These are phyloP conservation scores for Neurospora tetraspora DNA, from an alignment of 495 filamentous ascomycete genomes.

Conservation along the genomic window DNA sequence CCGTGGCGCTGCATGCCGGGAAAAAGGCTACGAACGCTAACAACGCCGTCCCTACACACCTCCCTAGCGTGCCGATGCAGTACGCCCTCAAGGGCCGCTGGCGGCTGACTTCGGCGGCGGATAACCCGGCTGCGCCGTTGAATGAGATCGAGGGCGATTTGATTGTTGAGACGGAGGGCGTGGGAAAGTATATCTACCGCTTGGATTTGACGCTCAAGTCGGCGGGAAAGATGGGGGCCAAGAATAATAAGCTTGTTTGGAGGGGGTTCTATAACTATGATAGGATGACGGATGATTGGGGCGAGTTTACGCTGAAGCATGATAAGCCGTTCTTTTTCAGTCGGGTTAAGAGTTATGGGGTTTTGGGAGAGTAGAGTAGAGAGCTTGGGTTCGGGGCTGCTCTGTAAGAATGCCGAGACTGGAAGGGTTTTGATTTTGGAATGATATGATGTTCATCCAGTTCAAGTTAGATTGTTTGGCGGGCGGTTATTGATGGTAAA, in stretches of 20 bases:
- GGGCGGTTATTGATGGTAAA: not conserved
- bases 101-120: conserved; percentile 20
- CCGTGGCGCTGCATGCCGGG: conserved; percentile 18
- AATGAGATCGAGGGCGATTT: conserved; percentile 52
- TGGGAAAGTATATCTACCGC: conserved; percentile 67
- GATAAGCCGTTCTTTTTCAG: conserved; percentile 83
- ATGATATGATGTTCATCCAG: not conserved
- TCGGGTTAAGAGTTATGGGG: conserved; percentile 64
- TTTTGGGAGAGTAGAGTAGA: conserved; percentile 19
- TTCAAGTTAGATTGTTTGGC: not conserved
- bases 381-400: not conserved
- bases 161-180: conserved; percentile 79
- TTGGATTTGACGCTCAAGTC: conserved; percentile 62
- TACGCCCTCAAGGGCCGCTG: conserved; percentile 28
- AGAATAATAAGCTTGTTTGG: conserved; percentile 82
- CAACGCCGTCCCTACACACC: conserved; percentile 14
- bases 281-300: conserved; percentile 80
- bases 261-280: conserved; percentile 90
- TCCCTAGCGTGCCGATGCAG: conserved; percentile 27
- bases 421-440: not conserved
- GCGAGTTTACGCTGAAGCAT: conserved; percentile 72
- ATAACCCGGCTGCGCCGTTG: conserved; percentile 12
- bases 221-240: conserved; percentile 40
- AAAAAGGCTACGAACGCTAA: not conserved
- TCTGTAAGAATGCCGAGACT: not conserved